Percentiles rank a stretch among this genome's conserved stretches.
phyloP scores from a whole-genome alignment of 208 protist genomes.

The Crithidia mellificae region DNA sequence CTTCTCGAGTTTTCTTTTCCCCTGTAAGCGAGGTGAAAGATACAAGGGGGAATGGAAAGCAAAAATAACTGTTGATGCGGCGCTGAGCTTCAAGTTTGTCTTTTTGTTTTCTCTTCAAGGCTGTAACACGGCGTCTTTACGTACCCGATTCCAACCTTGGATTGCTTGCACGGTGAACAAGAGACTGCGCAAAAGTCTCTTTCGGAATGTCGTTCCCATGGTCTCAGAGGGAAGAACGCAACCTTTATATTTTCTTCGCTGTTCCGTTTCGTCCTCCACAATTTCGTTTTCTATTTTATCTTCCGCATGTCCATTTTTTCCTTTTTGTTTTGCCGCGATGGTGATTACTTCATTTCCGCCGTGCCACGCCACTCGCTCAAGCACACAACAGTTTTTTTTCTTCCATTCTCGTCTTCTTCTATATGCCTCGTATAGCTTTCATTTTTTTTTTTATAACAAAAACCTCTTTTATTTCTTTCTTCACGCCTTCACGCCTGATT shows the following conservation, averaged over 20 bases:
- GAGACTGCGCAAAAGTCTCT: not conserved
- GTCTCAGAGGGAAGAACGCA: too few relatives aligned
- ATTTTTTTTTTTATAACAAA: not conserved
- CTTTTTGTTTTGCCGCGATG: too few relatives aligned
- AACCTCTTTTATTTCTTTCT: conserved; percentile 2
- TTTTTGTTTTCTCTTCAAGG: not conserved
- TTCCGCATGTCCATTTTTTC: too few relatives aligned
- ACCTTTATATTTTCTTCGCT: too few relatives aligned
- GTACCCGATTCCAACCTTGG: not conserved
- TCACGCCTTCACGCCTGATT: not conserved
- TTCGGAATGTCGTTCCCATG: not conserved
- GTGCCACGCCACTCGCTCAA: too few relatives aligned
- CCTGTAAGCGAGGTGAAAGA: not conserved
- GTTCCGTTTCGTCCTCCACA: too few relatives aligned
- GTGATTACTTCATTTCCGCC: too few relatives aligned
- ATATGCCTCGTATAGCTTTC: too few relatives aligned
- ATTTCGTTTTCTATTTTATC: too few relatives aligned
- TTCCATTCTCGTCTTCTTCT: too few relatives aligned
- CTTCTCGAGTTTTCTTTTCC: not conserved
- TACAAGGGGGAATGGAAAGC: not conserved
- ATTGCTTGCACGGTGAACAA: not conserved
- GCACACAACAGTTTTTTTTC: too few relatives aligned
- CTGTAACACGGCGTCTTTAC: not conserved
- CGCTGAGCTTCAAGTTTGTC: not conserved
- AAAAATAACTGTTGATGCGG: too few relatives aligned